Conservation (phyloP, 768 basidiomycete genomes). For the Lentinula detonsa region DNA sequence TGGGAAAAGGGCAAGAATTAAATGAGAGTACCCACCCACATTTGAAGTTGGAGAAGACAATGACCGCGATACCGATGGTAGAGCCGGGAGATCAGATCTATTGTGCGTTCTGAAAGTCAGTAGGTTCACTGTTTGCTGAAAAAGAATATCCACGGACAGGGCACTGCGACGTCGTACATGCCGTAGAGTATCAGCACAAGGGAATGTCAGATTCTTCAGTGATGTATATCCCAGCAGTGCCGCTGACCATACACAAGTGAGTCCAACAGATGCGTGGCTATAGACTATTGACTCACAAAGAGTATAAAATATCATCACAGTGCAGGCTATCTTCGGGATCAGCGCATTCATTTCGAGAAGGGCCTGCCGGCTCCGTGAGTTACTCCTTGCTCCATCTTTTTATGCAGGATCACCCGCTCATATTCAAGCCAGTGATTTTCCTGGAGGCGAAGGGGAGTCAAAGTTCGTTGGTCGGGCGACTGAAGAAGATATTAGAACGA, state of each 20-base stretch:
- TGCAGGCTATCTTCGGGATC: constrained; percentile 42
- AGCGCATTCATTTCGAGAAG: constrained; percentile 36
- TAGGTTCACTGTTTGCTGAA: neutral
- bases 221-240: constrained; percentile 50
- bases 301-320: constrained; percentile 18
- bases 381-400: neutral
- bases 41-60: constrained; percentile 45
- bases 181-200: constrained; percentile 43
- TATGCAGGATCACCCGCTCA: neutral
- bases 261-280: constrained; percentile 4
- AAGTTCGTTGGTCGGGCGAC: constrained; percentile 32
- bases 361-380: constrained; percentile 47
- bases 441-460: constrained; percentile 46
- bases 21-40: constrained; percentile 57
- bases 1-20: constrained; percentile 51
- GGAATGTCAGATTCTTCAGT: constrained; percentile 49
- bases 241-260: constrained; percentile 44
- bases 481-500: constrained; percentile 20
- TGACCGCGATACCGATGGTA: constrained; percentile 53
- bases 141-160: constrained; percentile 19
- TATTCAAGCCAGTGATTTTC: constrained; percentile 35
- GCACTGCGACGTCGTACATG: constrained; percentile 52
- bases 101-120: constrained; percentile 25
- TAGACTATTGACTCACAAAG: neutral
- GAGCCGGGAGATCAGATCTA: constrained; percentile 62